These are phyloP conservation scores for Urtica urens DNA, from an alignment of 306 rosid genomes.

Conservation along the genomic window DNA sequence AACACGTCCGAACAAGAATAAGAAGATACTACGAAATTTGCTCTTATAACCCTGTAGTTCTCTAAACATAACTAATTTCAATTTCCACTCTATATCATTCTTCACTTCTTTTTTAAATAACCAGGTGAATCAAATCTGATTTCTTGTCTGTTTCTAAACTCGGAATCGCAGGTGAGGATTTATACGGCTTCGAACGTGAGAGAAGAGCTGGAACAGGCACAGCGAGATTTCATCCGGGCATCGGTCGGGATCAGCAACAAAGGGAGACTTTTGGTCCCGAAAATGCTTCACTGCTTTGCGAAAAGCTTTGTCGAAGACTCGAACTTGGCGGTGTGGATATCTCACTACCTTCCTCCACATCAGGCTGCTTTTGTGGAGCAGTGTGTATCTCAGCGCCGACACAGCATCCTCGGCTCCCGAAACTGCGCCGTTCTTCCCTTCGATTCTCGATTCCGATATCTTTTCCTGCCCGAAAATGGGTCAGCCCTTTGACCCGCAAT, in stretches of 20 bases:
- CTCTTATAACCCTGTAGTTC: too few species aligned
- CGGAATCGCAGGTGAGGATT: conserved; percentile 46
- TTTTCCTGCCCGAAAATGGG: conserved; percentile 36
- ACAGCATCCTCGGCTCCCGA: conserved; percentile 48
- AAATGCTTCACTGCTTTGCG: conserved; percentile 60
- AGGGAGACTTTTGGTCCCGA: conserved; percentile 58
- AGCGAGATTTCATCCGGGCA: conserved; percentile 52
- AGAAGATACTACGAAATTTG: too few species aligned
- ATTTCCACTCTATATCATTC: too few species aligned
- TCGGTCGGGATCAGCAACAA: conserved; percentile 58
- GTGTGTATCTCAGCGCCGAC: conserved; percentile 53
- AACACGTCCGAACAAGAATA: too few species aligned
- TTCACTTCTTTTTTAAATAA: too few species aligned
- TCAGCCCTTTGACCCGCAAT: neutral
- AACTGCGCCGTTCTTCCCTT: conserved; percentile 64
- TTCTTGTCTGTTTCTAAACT: too few species aligned
- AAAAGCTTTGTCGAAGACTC: conserved; percentile 50
- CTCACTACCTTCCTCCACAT: conserved; percentile 50
- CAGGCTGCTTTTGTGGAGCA: conserved; percentile 61
- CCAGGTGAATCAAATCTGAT: too few species aligned
- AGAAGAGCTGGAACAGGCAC: conserved; percentile 59
- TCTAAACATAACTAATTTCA: too few species aligned
- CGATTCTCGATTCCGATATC: conserved; percentile 58
- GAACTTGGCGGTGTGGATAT: conserved; percentile 61
- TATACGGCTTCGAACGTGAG: conserved; percentile 43